phyloP scores from a whole-genome alignment of 2,329 filamentous ascomycete genomes.

The Phialophora chinensis region DNA sequence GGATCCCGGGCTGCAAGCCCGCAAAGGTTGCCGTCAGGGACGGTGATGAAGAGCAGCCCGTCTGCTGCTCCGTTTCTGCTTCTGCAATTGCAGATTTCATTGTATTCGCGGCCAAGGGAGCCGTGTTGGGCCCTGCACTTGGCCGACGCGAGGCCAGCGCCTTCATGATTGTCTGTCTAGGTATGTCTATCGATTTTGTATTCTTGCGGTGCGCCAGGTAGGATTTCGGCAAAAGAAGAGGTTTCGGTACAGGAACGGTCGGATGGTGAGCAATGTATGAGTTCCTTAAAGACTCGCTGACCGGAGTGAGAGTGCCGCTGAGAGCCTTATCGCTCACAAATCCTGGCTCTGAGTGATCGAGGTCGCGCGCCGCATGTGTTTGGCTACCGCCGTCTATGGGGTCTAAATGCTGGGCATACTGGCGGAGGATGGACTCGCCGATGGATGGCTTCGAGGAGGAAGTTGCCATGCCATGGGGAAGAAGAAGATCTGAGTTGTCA shows the following conservation, averaged over 20 bases:
- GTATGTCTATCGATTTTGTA: constrained; percentile 69
- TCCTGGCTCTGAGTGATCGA: constrained; percentile 35
- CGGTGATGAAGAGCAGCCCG: constrained; percentile 58
- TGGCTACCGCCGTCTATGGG: constrained; percentile 49
- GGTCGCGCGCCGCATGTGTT: constrained; percentile 37
- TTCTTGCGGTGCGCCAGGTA: constrained; percentile 55
- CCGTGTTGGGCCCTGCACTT: constrained; percentile 64
- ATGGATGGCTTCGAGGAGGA: constrained; percentile 37
- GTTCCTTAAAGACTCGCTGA: constrained; percentile 41
- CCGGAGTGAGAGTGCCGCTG: constrained; percentile 36
- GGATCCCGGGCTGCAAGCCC: constrained; percentile 53
- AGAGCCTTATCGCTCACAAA: constrained; percentile 34
- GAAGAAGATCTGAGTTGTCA: constrained; percentile 40
- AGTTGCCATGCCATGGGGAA: constrained; percentile 38
- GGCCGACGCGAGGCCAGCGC: constrained; percentile 70
- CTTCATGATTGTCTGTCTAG: constrained; percentile 82
- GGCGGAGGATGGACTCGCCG: constrained; percentile 50
- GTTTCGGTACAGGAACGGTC: constrained; percentile 44
- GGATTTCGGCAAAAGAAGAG: constrained; percentile 46
- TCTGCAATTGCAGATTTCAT: constrained; percentile 20
- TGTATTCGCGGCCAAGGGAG: constrained; percentile 28
- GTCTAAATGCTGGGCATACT: constrained; percentile 53
- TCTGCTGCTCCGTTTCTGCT: constrained; percentile 35
- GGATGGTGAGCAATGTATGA: constrained; percentile 39
- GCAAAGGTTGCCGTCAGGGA: constrained; percentile 67